Evolutionary conservation across 2,329 filamentous ascomycete species (phyloP), one percentile per base, ranked within the genome.

Genomic region (Pestalotiopsis fici): DNA sequence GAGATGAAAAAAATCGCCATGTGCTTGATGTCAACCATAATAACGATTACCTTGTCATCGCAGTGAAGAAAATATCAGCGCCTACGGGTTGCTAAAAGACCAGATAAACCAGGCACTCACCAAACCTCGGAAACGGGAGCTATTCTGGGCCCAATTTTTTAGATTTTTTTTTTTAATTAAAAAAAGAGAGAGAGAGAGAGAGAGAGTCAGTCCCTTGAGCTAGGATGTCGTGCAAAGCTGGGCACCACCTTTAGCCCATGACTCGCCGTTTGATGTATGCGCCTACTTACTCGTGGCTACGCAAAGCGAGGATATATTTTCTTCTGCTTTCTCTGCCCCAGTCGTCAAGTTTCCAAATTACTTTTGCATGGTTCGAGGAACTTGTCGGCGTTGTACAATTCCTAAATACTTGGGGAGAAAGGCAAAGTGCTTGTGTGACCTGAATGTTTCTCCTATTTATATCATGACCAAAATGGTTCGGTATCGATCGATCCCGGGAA

Each of bases 1-100:
- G 31, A 62, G 37, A 62, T 62, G 31, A 62, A 62, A 62, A n/a
- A 43, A 35, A 35, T 35, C 43, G 59, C 37, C 6, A 60, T 43
- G 31, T 47, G 37, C 57, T 60, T 60, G 57, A 60, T 31, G 43
- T 50, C 43, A 23, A 23, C 7, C 21, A 13, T 35, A 37, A n/a
- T 21, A 25, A 39, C 31, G 5, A 21, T 31, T 35, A 12, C 27
- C 23, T n/a, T 31, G 13, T 25, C 23, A 23, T 57, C 13, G 18
- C 3, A n/a, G 43, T 50, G 43, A n/a, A 35, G 7, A 7, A 35
- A 35, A 35, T n/a, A n/a, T n/a, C n/a, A n/a, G n/a, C n/a, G n/a
- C n/a, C n/a, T n/a, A n/a, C n/a, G n/a, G n/a, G n/a, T n/a, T n/a
- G n/a, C n/a, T n/a, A n/a, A n/a, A n/a, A n/a, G n/a, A n/a, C n/a